Percentiles rank a stretch among this genome's conserved stretches.
These are phyloP conservation scores for Chytriomyces sp. DNA, from an alignment of 192 early-diverging fungal species.

Conservation along the genomic window DNA sequence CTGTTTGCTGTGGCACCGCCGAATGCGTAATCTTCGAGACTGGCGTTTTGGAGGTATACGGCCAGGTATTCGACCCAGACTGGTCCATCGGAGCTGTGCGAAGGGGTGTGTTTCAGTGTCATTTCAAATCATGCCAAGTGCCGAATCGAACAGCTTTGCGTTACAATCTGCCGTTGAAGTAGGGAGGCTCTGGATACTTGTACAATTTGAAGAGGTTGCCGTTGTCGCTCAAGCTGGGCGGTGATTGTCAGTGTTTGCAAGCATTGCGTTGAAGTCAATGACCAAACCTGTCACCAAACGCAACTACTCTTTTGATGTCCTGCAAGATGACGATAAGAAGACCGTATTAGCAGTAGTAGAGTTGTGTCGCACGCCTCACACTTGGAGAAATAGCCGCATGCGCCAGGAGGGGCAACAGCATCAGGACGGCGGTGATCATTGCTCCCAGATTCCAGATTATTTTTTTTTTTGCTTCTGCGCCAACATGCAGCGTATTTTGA, in stretches of 20 bases:
- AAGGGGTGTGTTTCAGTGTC: neutral
- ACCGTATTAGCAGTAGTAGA: no score
- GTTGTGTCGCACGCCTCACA: no score
- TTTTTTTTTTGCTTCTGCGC: no score
- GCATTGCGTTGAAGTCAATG: neutral
- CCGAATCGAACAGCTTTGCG: neutral
- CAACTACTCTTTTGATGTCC: neutral
- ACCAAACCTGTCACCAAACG: slow-evolving; percentile 9
- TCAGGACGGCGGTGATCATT: no score
- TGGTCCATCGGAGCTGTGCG: neutral
- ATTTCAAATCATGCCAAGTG: no score
- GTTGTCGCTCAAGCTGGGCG: neutral
- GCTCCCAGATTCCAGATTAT: no score
- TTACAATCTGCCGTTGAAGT: neutral
- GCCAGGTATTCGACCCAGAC: neutral
- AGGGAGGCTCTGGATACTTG: neutral
- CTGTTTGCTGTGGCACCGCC: neutral
- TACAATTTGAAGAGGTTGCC: neutral
- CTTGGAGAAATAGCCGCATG: no score
- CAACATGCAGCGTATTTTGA: no score
- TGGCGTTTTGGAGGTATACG: neutral
- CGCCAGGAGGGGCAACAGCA: no score
- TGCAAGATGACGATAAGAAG: neutral
- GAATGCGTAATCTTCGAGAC: neutral
- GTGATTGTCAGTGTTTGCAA: neutral